A percentile compares a stretch with the other conserved stretches of the same genome.
These are phyloP conservation scores for Daldinia loculata DNA, from an alignment of 495 filamentous ascomycete species.

Conservation along the genomic window DNA sequence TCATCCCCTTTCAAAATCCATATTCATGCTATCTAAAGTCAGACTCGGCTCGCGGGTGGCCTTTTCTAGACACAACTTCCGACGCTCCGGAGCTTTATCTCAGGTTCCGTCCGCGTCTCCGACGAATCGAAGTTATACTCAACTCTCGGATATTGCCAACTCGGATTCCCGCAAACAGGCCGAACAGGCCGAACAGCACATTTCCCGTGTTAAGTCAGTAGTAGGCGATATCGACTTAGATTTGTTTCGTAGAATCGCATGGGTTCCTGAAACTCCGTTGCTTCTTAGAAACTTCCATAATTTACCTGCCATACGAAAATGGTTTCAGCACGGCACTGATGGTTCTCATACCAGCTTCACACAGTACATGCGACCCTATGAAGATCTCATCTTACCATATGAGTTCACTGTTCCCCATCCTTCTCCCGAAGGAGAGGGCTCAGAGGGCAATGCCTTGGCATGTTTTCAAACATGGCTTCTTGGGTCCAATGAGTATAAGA, in stretches of 20 bases:
- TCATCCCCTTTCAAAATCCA: not conserved
- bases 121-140: not conserved
- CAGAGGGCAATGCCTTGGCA: not conserved
- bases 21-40: constrained; percentile 13
- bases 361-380: constrained; percentile 11
- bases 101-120: constrained; percentile 18
- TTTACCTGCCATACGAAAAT: constrained; percentile 26
- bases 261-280: constrained; percentile 21
- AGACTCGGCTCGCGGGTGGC: constrained; percentile 1
- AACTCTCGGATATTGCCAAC: not conserved
- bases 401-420: constrained; percentile 16
- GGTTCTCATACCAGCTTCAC: constrained; percentile 2
- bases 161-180: not conserved
- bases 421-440: not conserved
- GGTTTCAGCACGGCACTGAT: constrained; percentile 16
- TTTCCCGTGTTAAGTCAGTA: constrained; percentile 3
- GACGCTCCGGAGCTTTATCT: not conserved
- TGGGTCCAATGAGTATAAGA: constrained; percentile 13
- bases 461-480: constrained; percentile 19
- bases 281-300: constrained; percentile 19
- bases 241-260: constrained; percentile 25
- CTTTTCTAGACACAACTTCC: not conserved
- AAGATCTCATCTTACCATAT: constrained; percentile 20
- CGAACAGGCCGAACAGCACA: not conserved
- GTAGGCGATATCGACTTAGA: constrained; percentile 19